Evolutionary conservation across 2,329 filamentous ascomycete genomes (phyloP).

Genomic region (Claviceps purpurea): DNA sequence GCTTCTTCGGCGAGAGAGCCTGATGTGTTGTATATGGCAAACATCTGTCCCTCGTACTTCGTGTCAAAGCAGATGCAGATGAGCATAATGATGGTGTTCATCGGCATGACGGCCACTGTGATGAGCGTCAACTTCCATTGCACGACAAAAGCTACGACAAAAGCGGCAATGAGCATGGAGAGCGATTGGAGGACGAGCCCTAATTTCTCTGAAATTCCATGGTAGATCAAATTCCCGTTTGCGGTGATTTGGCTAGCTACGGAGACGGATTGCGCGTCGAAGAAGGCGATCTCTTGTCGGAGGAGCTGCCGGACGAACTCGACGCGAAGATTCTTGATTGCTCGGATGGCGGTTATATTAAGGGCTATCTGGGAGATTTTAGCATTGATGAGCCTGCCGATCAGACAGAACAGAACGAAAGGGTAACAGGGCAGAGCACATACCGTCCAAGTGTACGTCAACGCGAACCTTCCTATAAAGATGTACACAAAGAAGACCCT

Average conservation of each 20-base stretch:
- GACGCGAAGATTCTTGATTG: slow-evolving; percentile 23
- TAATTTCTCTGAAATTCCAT: slow-evolving; percentile 32
- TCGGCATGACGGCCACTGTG: slow-evolving; percentile 29
- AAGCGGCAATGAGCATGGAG: slow-evolving; percentile 25
- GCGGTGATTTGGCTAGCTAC: slow-evolving; percentile 33
- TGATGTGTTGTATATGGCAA: slow-evolving; percentile 28
- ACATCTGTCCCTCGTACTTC: slow-evolving; percentile 28
- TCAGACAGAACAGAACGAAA: too few species aligned
- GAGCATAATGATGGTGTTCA: slow-evolving; percentile 26
- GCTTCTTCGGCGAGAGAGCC: slow-evolving; percentile 34
- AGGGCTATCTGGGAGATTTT: slow-evolving; percentile 17
- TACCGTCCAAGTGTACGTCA: slow-evolving; percentile 20
- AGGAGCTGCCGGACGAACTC: slow-evolving; percentile 25
- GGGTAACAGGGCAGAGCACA: background rate
- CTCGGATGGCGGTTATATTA: slow-evolving; percentile 24
- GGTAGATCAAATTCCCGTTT: slow-evolving; percentile 31
- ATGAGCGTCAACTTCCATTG: slow-evolving; percentile 31
- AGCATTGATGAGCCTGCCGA: background rate
- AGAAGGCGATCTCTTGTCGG: slow-evolving; percentile 41
- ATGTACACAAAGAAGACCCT: slow-evolving; percentile 38
- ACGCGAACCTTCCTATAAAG: slow-evolving; percentile 37
- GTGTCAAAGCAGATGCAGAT: slow-evolving; percentile 26
- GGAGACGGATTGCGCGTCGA: slow-evolving; percentile 33
- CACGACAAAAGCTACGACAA: slow-evolving; percentile 25
- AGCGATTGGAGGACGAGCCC: slow-evolving; percentile 26